These are phyloP conservation scores for Daldinia vernicosa DNA, from an alignment of 495 filamentous ascomycete species.

Conservation along the genomic window DNA sequence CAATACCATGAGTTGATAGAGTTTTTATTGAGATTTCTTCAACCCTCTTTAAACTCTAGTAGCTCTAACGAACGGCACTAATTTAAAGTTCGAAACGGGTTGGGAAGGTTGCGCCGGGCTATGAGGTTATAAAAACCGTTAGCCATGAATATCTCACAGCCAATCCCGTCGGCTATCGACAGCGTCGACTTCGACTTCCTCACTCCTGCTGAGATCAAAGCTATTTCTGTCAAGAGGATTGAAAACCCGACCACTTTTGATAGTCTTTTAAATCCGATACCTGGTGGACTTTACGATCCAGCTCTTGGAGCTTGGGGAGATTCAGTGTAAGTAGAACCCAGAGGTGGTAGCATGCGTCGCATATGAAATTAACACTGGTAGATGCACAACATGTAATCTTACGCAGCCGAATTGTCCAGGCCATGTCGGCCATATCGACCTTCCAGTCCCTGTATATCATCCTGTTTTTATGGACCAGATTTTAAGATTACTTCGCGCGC, in stretches of 20 bases:
- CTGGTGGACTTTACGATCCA: conserved; percentile 90
- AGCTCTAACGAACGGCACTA: neutral
- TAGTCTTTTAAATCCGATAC: conserved; percentile 81
- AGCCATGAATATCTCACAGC: conserved; percentile 86
- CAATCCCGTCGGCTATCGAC: conserved; percentile 82
- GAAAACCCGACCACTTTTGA: conserved; percentile 91
- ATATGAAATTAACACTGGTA: conserved; percentile 51
- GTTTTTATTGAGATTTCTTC: conserved; percentile 2
- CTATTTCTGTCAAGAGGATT: conserved; percentile 90
- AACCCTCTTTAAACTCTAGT: conserved; percentile 7
- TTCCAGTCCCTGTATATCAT: conserved; percentile 92
- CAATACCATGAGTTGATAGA: conserved; percentile 31
- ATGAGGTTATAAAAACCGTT: conserved; percentile 33
- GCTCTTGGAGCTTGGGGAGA: conserved; percentile 92
- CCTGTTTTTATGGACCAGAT: conserved; percentile 92
- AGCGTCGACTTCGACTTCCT: conserved; percentile 91
- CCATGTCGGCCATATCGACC: conserved; percentile 93
- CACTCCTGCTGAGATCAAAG: conserved; percentile 80
- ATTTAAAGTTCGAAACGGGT: neutral
- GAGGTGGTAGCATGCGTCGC: neutral
- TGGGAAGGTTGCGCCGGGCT: conserved; percentile 23
- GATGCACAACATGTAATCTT: conserved; percentile 89
- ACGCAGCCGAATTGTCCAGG: conserved; percentile 83
- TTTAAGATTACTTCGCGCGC: conserved; percentile 79
- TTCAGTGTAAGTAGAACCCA: conserved; percentile 67